Conservation (phyloP, 768 basidiomycete genomes). For the Stropharia rugosoannulata region DNA sequence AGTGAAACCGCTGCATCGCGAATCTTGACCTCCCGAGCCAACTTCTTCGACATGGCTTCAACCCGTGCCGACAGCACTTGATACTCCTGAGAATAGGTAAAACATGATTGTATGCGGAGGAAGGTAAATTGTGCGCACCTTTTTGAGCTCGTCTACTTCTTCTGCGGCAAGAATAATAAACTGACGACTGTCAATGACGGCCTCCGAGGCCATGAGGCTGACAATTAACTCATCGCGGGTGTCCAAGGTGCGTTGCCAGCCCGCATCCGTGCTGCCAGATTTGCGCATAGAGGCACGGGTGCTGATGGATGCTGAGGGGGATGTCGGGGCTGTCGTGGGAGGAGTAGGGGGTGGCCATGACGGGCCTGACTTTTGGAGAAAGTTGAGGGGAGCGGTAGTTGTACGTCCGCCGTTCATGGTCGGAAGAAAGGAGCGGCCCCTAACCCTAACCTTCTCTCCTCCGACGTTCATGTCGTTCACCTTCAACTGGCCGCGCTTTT, state of each 20-base stretch:
- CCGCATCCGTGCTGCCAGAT: conserved; percentile 31
- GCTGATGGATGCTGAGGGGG: conserved; percentile 31
- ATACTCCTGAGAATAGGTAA: conserved; percentile 50
- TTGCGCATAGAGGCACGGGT: conserved; percentile 31
- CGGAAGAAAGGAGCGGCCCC: background rate
- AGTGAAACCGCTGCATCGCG: conserved; percentile 83
- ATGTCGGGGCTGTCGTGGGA: conserved; percentile 27
- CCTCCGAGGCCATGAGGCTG: conserved; percentile 90
- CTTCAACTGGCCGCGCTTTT: conserved; percentile 97
- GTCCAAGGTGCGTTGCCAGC: conserved; percentile 47
- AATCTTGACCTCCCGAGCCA: conserved; percentile 81
- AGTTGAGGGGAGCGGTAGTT: conserved; percentile 13
- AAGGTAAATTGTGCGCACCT: conserved; percentile 28
- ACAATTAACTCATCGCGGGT: conserved; percentile 84
- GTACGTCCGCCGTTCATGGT: conserved; percentile 74
- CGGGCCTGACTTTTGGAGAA: conserved; percentile 30
- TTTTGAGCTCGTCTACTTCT: conserved; percentile 52
- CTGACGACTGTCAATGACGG: conserved; percentile 86
- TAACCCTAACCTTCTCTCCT: conserved; percentile 1
- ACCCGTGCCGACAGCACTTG: conserved; percentile 65
- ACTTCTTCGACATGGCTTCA: conserved; percentile 67
- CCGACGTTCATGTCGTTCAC: conserved; percentile 69
- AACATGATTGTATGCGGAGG: background rate
- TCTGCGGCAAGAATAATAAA: conserved; percentile 68
- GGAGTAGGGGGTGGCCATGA: conserved; percentile 47